Percentiles rank a stretch among this genome's conserved stretches.
phyloP scores from a whole-genome alignment of 2,329 filamentous ascomycete genomes.

The Alternaria novae-zelandiae region DNA sequence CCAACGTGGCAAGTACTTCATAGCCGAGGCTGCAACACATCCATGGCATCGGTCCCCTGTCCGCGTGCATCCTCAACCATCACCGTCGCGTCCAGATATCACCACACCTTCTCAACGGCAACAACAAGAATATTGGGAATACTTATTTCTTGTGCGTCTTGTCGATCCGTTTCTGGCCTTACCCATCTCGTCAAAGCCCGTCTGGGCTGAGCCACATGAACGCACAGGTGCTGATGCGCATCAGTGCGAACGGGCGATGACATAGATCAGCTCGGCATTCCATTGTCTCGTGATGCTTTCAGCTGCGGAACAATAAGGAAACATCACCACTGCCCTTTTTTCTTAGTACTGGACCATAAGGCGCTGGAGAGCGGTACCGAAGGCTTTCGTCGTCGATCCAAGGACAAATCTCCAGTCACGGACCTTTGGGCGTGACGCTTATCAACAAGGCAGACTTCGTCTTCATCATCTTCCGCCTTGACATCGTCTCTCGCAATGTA shows the following conservation, averaged over 20 bases:
- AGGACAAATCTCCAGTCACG: not conserved
- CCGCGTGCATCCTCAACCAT: not conserved
- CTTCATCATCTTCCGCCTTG: not conserved
- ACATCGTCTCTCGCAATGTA: not conserved
- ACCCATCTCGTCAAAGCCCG: not conserved
- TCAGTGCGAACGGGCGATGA: not conserved
- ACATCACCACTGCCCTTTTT: not conserved
- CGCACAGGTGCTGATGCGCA: not conserved
- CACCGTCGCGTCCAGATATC: slow-evolving; percentile 3
- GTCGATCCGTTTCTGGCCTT: not conserved
- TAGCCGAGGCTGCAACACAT: slow-evolving; percentile 17
- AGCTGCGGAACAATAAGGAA: not conserved
- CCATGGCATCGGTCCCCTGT: slow-evolving; percentile 11
- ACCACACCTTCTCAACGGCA: not conserved
- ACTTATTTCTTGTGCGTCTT: not conserved
- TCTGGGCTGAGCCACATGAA: not conserved
- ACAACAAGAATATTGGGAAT: not conserved
- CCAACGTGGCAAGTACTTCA: slow-evolving; percentile 2
- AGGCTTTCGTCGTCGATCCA: not conserved
- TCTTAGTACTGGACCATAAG: not conserved
- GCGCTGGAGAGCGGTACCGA: too few relatives aligned
- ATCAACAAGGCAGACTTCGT: not conserved
- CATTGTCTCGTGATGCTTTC: not conserved
- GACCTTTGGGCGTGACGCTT: not conserved
- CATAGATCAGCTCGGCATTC: not conserved